Base-by-base conservation (phyloP, 257 asterid species). In the Eucommia ulmoides region DNA sequence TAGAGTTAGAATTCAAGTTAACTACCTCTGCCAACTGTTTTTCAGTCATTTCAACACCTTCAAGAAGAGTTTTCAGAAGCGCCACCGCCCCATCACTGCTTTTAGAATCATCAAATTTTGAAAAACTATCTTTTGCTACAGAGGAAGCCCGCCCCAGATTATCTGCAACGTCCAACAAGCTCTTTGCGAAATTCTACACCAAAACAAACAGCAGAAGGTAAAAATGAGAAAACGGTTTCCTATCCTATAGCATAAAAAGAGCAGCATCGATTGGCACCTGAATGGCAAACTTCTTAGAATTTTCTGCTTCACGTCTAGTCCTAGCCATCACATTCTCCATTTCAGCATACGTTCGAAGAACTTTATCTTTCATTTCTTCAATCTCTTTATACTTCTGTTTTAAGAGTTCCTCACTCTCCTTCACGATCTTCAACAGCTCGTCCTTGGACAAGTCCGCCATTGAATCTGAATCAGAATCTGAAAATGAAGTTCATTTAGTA, bases 131-230 rank as follows among this genome's bases (percentile, higher is more conserved):
- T 74, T 81, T 91, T 50, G 93, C 97, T 51, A 88, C 79, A 62
- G 86, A 69, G 33, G 93, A 81, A 72, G 96, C 94, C 78, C 93
- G 75, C 6, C 75, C 67, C 75, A 91, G 66, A 68, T 86, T 86
- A 76, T 83, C 94, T 6, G 83, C 88, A 63, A 83, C 92, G 22
- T 80, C 94, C 74, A 83, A 55, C 38, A 88, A 79, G 59, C 77
- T 56, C 67, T 79, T 91, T 23, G 91, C 94, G 53, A 91, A 86
- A 65, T 77, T 81, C 99, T 91, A 77, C 66, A 69, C 55, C 60
- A 65, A 5, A 41, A 16, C 1, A 2, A 16, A 1, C 16, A 41
- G 19, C 19, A 15, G 19, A 41, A 41, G 19, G 47, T 16, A 15
- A 41, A 16, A 2, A n/a, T n/a, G n/a, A n/a, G n/a, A n/a, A n/a